Evolutionary conservation across 331 rosid species (phyloP), one percentile per base, ranked within the genome.

Genomic region (Saraca asoca): DNA sequence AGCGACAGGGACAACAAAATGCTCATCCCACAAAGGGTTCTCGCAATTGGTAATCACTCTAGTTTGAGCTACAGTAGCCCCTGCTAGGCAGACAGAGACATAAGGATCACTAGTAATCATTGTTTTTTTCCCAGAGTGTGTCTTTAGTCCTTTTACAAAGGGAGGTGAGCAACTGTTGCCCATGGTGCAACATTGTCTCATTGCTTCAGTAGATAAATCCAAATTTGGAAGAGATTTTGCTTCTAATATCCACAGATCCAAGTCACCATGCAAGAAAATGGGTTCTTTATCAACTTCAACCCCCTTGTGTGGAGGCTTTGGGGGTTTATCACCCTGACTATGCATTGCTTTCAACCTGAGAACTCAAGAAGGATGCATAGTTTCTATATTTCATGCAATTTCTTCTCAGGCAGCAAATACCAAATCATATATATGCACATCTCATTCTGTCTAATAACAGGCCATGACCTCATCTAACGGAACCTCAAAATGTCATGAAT

Each of bases 221-320:
- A 88, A 75, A 76, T 88, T 88, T 46, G 95, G 95, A 71, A 88
- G 95, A 54, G 85, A 65, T 55, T 85, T 88, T 10, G 89, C 95
- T 83, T 85, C 95, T 64, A 88, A 55, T 66, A 88, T 83, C 61
- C 82, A 74, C 17, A 85, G 41, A 66, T 88, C 89, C 61, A 81
- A 73, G 17, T 88, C 91, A 5, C 95, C 91, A 68, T 85, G 95
- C 66, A 88, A 73, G 75, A 81, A 77, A 66, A 78, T 52, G 12
- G 51, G n/a, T 41, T 77, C 94, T 46, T 69, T 67, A 2, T 2
- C 37, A 49, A 42, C 8, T 24, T 52, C 67, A 15, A 5, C 31
- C 29, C 58, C 76, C 67, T 33, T 71, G 7, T 38, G 2, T 44
- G 35, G 72, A 62, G 20, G 6, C 46, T 16, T 69, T 0, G 5